phyloP scores from a whole-genome alignment of 176 grass and related monocot genomes.

The Hsuehochloa calcarea region DNA sequence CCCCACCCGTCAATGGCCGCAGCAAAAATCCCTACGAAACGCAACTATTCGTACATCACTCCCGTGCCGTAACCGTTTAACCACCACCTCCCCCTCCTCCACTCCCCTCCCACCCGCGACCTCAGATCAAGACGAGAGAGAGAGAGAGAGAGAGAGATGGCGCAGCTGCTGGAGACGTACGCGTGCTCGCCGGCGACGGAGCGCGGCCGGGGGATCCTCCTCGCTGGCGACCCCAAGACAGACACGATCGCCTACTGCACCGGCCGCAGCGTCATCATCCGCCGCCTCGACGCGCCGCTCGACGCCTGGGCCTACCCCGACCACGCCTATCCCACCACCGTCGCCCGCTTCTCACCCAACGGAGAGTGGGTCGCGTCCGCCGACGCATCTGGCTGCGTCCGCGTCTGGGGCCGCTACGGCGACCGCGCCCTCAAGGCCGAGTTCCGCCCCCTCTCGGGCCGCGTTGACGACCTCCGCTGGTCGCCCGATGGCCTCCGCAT shows the following conservation, averaged over 20 bases:
- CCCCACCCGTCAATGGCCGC: not conserved
- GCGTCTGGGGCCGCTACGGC: slow-evolving; percentile 85
- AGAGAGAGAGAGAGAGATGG: slow-evolving; percentile 32
- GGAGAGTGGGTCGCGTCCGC: slow-evolving; percentile 96
- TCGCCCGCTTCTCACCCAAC: slow-evolving; percentile 93
- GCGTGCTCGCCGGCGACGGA: slow-evolving; percentile 92
- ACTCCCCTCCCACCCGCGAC: not conserved
- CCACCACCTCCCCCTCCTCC: not conserved
- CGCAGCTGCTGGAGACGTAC: slow-evolving; percentile 80
- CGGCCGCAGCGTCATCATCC: slow-evolving; percentile 80
- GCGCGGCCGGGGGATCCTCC: slow-evolving; percentile 90
- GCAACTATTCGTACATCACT: not conserved
- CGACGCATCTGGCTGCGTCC: slow-evolving; percentile 72
- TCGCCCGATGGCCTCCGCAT: slow-evolving; percentile 90
- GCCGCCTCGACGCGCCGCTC: slow-evolving; percentile 76
- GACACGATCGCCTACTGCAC: slow-evolving; percentile 76
- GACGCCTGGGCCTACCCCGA: slow-evolving; percentile 70
- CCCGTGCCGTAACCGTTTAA: not conserved
- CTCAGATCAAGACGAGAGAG: slow-evolving; percentile 9
- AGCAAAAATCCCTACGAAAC: not conserved
- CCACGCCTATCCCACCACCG: slow-evolving; percentile 82
- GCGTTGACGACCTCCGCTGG: slow-evolving; percentile 95
- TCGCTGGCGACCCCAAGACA: slow-evolving; percentile 63
- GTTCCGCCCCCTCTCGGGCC: slow-evolving; percentile 82
- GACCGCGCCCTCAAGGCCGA: slow-evolving; percentile 94